A percentile compares a stretch with the other conserved stretches of the same genome.
Conservation (phyloP, 2,329 filamentous ascomycete genomes). For the Exophiala xenobiotica region DNA sequence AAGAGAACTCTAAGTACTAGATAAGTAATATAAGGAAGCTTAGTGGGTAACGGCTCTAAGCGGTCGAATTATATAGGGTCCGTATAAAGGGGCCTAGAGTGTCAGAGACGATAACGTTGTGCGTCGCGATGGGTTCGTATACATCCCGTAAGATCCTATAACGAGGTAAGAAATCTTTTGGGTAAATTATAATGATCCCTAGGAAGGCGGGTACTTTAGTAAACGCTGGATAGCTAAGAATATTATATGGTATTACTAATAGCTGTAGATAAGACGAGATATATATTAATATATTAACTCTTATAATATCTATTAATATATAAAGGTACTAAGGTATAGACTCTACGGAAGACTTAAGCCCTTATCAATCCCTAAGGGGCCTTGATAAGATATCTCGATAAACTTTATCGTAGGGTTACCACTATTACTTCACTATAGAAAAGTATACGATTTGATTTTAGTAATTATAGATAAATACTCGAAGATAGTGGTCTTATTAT, state of each 20-base stretch:
- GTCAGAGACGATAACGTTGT: conserved; percentile 5
- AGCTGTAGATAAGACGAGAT: conserved; percentile 2
- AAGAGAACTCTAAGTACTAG: neutral
- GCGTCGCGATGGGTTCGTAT: neutral
- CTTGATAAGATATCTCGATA: conserved; percentile 10
- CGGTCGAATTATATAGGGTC: neutral
- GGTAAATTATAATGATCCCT: conserved; percentile 12
- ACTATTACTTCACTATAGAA: conserved; percentile 2
- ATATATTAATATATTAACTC: conserved; percentile 9
- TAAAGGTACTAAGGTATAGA: conserved; percentile 7
- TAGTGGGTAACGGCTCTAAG: neutral
- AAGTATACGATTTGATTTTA: conserved; percentile 13
- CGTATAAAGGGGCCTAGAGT: conserved; percentile 1
- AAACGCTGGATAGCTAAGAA: neutral
- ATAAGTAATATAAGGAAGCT: neutral
- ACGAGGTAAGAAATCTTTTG: conserved; percentile 8
- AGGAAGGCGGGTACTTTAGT: conserved; percentile 8
- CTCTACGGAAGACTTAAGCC: conserved; percentile 3
- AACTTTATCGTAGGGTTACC: conserved; percentile 15
- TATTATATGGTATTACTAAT: conserved; percentile 10
- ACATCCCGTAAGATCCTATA: conserved; percentile 1
- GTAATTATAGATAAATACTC: conserved; percentile 7
- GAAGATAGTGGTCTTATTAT: conserved; percentile 10
- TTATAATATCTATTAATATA: conserved; percentile 10
- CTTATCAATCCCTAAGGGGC: neutral